phyloP scores from a whole-genome alignment of 108 stramenopile genomes.

The Epipyxis sp. region DNA sequence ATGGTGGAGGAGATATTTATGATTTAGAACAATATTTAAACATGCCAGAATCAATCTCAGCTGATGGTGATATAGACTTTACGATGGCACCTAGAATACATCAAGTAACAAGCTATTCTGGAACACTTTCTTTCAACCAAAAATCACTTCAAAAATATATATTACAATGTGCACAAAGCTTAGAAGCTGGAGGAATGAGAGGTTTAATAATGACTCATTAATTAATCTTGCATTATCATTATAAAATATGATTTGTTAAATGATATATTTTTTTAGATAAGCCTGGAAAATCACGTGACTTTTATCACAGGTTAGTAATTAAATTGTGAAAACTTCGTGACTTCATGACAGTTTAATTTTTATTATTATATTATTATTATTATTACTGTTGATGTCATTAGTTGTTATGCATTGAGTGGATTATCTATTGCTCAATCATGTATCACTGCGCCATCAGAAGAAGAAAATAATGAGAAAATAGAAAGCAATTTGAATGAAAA shows the following conservation, averaged over 20 bases:
- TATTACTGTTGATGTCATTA: too few relatives aligned
- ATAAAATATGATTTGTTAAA: background rate
- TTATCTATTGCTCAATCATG: slow-evolving; percentile 83
- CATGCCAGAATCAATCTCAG: background rate
- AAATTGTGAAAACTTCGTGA: too few relatives aligned
- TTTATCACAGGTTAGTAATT: too few relatives aligned
- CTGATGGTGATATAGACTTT: background rate
- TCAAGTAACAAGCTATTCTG: background rate
- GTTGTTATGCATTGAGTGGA: slow-evolving; percentile 92
- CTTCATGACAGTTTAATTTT: too few relatives aligned
- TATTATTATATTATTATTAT: too few relatives aligned
- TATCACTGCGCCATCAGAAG: too few relatives aligned
- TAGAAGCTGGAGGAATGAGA: slow-evolving; percentile 80
- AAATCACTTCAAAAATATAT: slow-evolving; percentile 85
- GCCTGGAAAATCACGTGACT: slow-evolving; percentile 81
- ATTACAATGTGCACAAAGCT: slow-evolving; percentile 88
- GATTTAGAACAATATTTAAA: slow-evolving; percentile 33
- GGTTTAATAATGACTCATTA: too few relatives aligned
- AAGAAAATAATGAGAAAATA: too few relatives aligned
- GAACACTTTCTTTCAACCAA: slow-evolving; percentile 60
- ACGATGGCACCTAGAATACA: background rate
- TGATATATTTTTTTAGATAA: too few relatives aligned
- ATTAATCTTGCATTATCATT: background rate
- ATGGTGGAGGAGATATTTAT: background rate
- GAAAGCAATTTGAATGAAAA: too few relatives aligned